Evolutionary conservation across 2,329 filamentous ascomycete species (phyloP).

Genomic region (Fusarium humuli): DNA sequence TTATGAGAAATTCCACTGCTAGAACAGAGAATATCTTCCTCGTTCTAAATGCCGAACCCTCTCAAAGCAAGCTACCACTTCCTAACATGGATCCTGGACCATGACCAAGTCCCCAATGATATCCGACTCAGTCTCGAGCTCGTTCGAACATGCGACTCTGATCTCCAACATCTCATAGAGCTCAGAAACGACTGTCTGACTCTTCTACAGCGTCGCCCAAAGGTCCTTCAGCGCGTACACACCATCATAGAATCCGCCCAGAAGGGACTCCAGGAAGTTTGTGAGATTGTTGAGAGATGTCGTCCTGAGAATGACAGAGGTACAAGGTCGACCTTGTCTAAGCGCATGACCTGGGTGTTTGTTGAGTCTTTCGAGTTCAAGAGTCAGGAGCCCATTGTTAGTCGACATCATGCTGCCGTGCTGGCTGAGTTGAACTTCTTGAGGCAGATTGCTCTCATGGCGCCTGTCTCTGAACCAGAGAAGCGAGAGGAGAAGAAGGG

Average conservation of each 20-base stretch:
- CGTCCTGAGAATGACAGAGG: slow-evolving; percentile 37
- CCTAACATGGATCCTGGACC: slow-evolving; percentile 35
- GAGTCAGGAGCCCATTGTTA: slow-evolving; percentile 44
- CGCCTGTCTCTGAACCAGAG: slow-evolving; percentile 6
- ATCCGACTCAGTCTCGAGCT: slow-evolving; percentile 49
- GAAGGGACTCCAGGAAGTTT: slow-evolving; percentile 45
- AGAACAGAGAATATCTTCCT: neutral
- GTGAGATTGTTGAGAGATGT: slow-evolving; percentile 48
- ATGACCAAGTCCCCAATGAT: slow-evolving; percentile 45
- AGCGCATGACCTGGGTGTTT: slow-evolving; percentile 43
- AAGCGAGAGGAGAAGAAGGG: neutral
- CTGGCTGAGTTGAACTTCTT: slow-evolving; percentile 48
- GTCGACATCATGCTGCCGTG: slow-evolving; percentile 47
- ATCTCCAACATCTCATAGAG: slow-evolving; percentile 51
- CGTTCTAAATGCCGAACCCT: slow-evolving; percentile 21
- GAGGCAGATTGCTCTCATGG: slow-evolving; percentile 33
- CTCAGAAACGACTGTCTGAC: slow-evolving; percentile 46
- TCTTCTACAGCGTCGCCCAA: slow-evolving; percentile 41
- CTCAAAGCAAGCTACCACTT: slow-evolving; percentile 30
- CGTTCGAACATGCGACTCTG: slow-evolving; percentile 48
- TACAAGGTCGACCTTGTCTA: slow-evolving; percentile 35
- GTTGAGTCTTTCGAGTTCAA: slow-evolving; percentile 44
- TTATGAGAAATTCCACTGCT: no score
- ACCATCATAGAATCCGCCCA: slow-evolving; percentile 47
- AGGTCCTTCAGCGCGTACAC: slow-evolving; percentile 46